Conservation (phyloP, 441 rosid genomes). For the Eugenia klotzschiana region DNA sequence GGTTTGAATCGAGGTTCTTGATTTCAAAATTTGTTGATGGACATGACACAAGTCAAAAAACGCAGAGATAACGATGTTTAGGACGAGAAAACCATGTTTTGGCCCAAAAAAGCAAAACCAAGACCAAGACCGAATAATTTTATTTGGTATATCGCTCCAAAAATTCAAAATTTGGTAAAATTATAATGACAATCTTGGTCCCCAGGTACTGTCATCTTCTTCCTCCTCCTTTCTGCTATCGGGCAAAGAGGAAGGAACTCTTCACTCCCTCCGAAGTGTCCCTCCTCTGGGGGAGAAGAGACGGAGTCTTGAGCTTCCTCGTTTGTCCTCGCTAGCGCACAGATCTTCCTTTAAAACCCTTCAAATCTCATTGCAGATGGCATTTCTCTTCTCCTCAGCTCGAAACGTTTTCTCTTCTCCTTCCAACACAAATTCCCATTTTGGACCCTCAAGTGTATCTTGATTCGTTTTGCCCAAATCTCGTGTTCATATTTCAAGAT, state of each 20-base stretch:
- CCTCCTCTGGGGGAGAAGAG: background rate
- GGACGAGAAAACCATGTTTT: background rate
- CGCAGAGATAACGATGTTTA: background rate
- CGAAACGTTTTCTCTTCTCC: background rate
- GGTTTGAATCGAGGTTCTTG: background rate
- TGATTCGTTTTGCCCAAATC: background rate
- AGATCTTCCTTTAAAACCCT: background rate
- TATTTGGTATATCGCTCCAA: background rate
- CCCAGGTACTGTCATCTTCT: background rate
- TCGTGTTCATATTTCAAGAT: background rate
- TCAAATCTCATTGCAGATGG: background rate
- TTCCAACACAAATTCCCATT: background rate
- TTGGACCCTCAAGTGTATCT: background rate
- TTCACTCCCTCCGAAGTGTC: background rate
- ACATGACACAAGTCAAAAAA: background rate
- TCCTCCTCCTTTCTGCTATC: background rate
- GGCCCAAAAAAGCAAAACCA: background rate
- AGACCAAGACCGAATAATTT: background rate
- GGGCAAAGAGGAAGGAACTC: background rate
- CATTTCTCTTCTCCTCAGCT: background rate
- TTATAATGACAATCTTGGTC: background rate
- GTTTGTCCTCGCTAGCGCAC: background rate
- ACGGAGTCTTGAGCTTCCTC: background rate
- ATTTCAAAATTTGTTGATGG: background rate
- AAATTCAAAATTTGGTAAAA: background rate